A percentile compares a stretch with the other conserved stretches of the same genome.
Evolutionary conservation across 2,329 filamentous ascomycete species (phyloP).

Genomic region (Penicillium occitanis): DNA sequence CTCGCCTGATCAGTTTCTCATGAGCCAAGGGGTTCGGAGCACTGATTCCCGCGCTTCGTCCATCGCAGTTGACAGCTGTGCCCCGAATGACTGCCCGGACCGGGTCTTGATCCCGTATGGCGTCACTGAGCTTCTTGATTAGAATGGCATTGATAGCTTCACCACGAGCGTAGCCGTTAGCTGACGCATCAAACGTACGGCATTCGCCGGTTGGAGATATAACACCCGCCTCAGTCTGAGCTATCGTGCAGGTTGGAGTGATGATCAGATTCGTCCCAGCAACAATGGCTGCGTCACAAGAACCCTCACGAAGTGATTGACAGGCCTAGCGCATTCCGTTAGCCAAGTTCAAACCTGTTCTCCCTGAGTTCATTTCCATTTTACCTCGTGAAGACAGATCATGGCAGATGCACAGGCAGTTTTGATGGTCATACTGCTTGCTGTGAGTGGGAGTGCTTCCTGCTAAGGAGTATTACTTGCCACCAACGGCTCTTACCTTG

Average conservation of each 20-base stretch:
- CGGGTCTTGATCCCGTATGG: constrained; percentile 45
- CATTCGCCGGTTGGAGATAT: constrained; percentile 50
- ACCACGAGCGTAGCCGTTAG: constrained; percentile 52
- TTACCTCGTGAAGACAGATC: constrained; percentile 25
- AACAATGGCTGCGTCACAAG: constrained; percentile 28
- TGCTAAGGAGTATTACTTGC: constrained; percentile 37
- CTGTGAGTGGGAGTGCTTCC: constrained; percentile 36
- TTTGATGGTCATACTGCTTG: constrained; percentile 27
- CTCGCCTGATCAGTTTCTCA: constrained; percentile 36
- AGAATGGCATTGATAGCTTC: constrained; percentile 53
- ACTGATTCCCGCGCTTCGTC: constrained; percentile 30
- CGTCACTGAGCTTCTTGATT: constrained; percentile 51
- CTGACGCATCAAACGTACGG: constrained; percentile 44
- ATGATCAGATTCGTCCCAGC: constrained; percentile 31
- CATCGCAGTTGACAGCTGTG: constrained; percentile 35
- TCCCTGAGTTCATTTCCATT: not conserved
- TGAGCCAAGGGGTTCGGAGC: constrained; percentile 37
- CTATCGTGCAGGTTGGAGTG: constrained; percentile 33
- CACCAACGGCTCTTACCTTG: constrained; percentile 40
- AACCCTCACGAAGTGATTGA: constrained; percentile 25
- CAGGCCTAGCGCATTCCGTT: not conserved
- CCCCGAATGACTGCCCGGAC: constrained; percentile 40
- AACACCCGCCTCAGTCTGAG: constrained; percentile 39
- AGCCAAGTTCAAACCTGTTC: not conserved
- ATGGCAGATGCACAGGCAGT: constrained; percentile 26